These are phyloP conservation scores for Exophiala bonariae DNA, from an alignment of 2,329 filamentous ascomycete species.

Conservation along the genomic window DNA sequence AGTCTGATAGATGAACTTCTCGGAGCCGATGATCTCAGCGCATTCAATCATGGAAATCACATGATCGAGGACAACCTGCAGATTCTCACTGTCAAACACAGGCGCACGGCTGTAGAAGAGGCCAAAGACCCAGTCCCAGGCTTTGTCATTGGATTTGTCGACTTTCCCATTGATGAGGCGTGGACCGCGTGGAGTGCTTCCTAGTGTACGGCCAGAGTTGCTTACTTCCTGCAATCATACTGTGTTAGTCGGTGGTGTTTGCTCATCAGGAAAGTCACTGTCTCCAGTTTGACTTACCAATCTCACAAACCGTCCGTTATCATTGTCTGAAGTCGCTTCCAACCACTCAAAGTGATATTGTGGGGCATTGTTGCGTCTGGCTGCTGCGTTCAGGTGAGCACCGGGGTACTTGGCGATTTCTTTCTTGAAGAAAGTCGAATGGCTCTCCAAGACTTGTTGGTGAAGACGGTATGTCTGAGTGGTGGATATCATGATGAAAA, in stretches of 20 bases:
- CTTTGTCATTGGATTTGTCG: slow-evolving; percentile 21
- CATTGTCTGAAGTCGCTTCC: background rate
- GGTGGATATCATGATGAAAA: slow-evolving; percentile 37
- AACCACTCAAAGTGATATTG: slow-evolving; percentile 28
- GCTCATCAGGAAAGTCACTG: too few relatives aligned
- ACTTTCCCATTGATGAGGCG: slow-evolving; percentile 36
- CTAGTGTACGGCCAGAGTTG: slow-evolving; percentile 31
- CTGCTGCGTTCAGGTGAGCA: slow-evolving; percentile 31
- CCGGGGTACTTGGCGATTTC: slow-evolving; percentile 27
- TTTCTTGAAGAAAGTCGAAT: slow-evolving; percentile 27
- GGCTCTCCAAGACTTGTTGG: slow-evolving; percentile 30
- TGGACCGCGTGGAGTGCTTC: slow-evolving; percentile 18
- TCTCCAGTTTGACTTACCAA: slow-evolving; percentile 18
- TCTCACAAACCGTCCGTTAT: slow-evolving; percentile 19
- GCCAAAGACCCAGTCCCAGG: slow-evolving; percentile 48
- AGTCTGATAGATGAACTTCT: slow-evolving; percentile 42
- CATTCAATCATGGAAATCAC: slow-evolving; percentile 44
- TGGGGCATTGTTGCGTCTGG: slow-evolving; percentile 28
- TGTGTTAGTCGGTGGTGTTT: background rate
- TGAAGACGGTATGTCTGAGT: slow-evolving; percentile 41
- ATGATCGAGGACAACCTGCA: slow-evolving; percentile 41
- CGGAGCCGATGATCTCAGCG: slow-evolving; percentile 48
- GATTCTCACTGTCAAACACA: slow-evolving; percentile 39
- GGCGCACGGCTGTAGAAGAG: slow-evolving; percentile 48
- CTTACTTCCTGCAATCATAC: slow-evolving; percentile 34